Base-by-base conservation (phyloP, 1,284 basidiomycete species). In the Microbotryum lychnidis-dioicae region DNA sequence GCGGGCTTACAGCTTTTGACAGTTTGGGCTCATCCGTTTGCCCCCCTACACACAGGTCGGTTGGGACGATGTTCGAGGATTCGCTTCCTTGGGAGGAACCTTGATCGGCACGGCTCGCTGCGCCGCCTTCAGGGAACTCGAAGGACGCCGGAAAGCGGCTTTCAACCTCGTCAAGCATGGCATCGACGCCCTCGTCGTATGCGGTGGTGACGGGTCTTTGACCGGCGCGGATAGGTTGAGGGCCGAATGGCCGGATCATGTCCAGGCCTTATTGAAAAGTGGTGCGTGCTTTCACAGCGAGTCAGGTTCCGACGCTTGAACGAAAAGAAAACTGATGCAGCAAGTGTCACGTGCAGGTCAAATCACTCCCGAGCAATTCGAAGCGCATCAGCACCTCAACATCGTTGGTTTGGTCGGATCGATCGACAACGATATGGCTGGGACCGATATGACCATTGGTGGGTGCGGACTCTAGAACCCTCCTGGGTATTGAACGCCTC, bases 351-450 rank as follows among this genome's bases (percentile, higher is more conserved):
- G 45, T 23, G 44, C 61, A 54, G 87, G 80, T 63, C 80, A 81
- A 66, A 97, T 97, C 74, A 84, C 84, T 1, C 79, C 84, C 31
- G 84, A 84, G 55, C 88, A 97, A 73, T 81, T 82, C 29, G 74
- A 80, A 48, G 77, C 79, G 10, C 87, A 93, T 73, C 79, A 83
- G 8, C 88, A 97, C 71, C 85, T 99, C 69, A 90, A 86, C 77
- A 97, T 99, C 71, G 94, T 93, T 69, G 94, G 96, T 49, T 84
- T 98, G 29, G 94, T 98, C 56, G 94, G 94, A 50, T 94, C 91
- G 6, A 97, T 99, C 75, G 94, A 98, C 79, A 98, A 98, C 74
- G 96, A 98, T 76, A 96, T 98, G 91, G 87, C 89, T 25, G 82
- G 96, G 82, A 97, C 94, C 31, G 93, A 97, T 76, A 77, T 97